Base-by-base conservation (phyloP, 2,329 filamentous ascomycete species). In the Aspergillus sojae region DNA sequence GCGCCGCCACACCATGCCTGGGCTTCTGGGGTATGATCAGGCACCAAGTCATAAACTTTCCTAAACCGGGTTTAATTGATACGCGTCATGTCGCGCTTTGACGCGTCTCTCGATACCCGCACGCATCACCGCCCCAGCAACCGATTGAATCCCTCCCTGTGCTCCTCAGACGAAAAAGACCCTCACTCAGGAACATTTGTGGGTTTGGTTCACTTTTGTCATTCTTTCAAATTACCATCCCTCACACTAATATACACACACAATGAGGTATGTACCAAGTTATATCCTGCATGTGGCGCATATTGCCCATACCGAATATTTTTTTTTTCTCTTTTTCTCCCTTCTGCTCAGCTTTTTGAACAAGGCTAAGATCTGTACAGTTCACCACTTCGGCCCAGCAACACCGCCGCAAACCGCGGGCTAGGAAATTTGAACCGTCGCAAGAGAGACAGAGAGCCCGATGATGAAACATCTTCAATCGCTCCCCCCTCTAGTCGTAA, bases 351-450 rank as follows among this genome's bases (percentile, higher is more conserved):
- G 36, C 63, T 23, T 30, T 43, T 60, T 3, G 14, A 55, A 7
- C 34, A 39, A 55, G 30, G n/a, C 52, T 55, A 55, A 55, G 12
- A 21, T 19, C 60, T 30, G 21, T 55, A 28, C 75, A 96, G 92
- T 83, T 96, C 93, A 77, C 93, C 94, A 76, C 85, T 96, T 65
- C 89, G 90, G 78, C 85, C 89, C 71, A 93, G 89, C 80, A 90
- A 91, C 84, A 88, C 90, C 65, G 94, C 93, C 68, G 93, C 89
- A 72, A 97, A 96, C 80, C 88, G 92, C 70, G 92, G 92, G 59
- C 77, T 85, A 62, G 79, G 80, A 21, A 80, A 80, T 59, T 71
- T 81, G 67, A 84, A 80, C 68, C 80, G 84, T 65, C 83, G 87
- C 65, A 91, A 91, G 78, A 85, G 89, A 71, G 83, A 84, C 41